Evolutionary conservation across 2,329 filamentous ascomycete species (phyloP).

Genomic region (Hymenoscyphus linearis): DNA sequence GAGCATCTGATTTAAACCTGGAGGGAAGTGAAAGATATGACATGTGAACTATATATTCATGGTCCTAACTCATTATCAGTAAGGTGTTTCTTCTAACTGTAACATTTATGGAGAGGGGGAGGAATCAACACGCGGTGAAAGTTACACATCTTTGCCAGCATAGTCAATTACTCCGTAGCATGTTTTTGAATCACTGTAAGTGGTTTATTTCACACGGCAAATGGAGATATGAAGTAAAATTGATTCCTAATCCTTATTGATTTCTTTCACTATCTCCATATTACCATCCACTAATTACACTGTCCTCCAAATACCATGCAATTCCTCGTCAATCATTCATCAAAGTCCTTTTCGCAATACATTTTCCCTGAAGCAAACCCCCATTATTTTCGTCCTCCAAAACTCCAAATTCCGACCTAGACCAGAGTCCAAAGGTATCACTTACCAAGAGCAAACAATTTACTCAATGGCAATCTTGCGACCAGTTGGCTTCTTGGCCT

Average conservation of each 20-base stretch:
- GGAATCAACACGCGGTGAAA: too few species aligned
- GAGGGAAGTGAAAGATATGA: too few species aligned
- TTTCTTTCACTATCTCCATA: background rate
- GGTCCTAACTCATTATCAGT: too few species aligned
- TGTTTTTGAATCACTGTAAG: too few species aligned
- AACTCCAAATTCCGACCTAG: background rate
- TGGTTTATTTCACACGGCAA: too few species aligned
- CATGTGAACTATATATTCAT: too few species aligned
- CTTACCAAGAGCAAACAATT: background rate
- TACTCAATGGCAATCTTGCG: slow-evolving; percentile 48
- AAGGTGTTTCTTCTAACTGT: too few species aligned
- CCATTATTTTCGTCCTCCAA: background rate
- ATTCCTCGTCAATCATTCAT: background rate
- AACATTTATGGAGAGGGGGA: too few species aligned
- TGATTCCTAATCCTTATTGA: background rate
- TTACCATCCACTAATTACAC: background rate
- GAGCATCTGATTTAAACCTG: too few species aligned
- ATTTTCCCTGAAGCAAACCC: background rate
- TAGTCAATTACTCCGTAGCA: too few species aligned
- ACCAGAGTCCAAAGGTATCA: background rate
- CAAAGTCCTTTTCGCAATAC: background rate
- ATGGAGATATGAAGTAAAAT: too few species aligned
- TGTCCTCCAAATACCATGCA: background rate
- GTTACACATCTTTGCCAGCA: too few species aligned
- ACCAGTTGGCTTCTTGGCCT: slow-evolving; percentile 54